phyloP scores from a whole-genome alignment of 139 green algal species.

The Zygnema circumcarinatum region DNA sequence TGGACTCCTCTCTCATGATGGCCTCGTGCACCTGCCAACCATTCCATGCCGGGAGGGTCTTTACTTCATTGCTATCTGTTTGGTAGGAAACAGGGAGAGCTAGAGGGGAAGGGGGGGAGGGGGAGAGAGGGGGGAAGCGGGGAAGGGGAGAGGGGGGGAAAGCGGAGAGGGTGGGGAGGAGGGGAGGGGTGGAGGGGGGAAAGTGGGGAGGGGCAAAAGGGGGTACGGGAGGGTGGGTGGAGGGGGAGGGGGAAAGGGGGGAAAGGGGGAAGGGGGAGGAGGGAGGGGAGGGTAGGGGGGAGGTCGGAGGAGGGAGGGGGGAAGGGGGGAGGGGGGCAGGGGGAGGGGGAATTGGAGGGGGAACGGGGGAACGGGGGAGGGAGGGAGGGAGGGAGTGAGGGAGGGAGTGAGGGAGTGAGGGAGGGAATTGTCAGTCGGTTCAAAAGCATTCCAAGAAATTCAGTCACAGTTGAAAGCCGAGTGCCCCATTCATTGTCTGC shows the following conservation, averaged over 20 bases:
- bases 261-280: background rate
- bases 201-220: background rate
- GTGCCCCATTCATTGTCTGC: too few relatives aligned
- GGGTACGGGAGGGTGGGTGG: background rate
- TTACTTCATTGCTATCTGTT: too few relatives aligned
- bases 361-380: background rate
- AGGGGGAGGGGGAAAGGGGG: background rate
- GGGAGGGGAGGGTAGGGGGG: background rate
- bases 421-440: background rate
- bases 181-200: background rate
- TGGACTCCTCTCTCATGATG: conserved; percentile 82
- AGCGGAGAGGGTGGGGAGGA: conserved; percentile 4
- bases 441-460: too few relatives aligned
- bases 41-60: conserved; percentile 3
- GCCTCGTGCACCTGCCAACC: conserved; percentile 89
- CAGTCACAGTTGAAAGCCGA: too few relatives aligned
- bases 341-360: background rate
- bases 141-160: background rate
- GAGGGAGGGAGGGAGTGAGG: background rate
- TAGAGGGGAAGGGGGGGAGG: background rate
- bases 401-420: background rate
- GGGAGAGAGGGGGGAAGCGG: background rate
- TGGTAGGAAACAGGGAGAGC: background rate
- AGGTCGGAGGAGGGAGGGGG: background rate
- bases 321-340: background rate